Percentiles rank a stretch among this genome's conserved stretches.
These are phyloP conservation scores for Euryodendron excelsum DNA, from an alignment of 148 eudicot species.

Conservation along the genomic window DNA sequence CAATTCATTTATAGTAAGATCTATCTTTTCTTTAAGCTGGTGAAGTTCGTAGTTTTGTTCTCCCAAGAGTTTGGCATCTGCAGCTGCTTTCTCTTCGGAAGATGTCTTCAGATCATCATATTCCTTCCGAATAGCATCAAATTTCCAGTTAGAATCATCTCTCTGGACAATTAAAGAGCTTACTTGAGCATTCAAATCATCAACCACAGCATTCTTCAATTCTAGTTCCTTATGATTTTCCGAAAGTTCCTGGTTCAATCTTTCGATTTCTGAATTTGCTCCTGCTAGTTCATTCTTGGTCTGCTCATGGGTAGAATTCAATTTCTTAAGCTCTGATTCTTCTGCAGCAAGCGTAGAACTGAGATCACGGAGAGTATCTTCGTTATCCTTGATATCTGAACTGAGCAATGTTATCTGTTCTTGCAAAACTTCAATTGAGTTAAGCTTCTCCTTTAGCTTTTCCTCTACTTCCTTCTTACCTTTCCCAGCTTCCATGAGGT, in stretches of 20 bases:
- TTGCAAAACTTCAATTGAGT: slow-evolving; percentile 49
- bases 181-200: slow-evolving; percentile 44
- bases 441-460: slow-evolving; percentile 61
- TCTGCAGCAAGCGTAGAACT: slow-evolving; percentile 47
- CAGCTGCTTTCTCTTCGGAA: slow-evolving; percentile 45
- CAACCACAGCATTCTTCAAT: slow-evolving; percentile 41
- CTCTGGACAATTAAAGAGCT: slow-evolving; percentile 42
- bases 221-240: slow-evolving; percentile 46
- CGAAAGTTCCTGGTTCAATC: slow-evolving; percentile 42
- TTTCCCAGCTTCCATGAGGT: slow-evolving; percentile 41
- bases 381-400: slow-evolving; percentile 66
- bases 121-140: slow-evolving; percentile 38
- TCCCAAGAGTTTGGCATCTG: slow-evolving; percentile 52
- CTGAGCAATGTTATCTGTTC: slow-evolving; percentile 52
- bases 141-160: slow-evolving; percentile 38
- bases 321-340: slow-evolving; percentile 43
- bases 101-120: slow-evolving; percentile 44
- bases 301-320: slow-evolving; percentile 37
- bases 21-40: slow-evolving; percentile 48
- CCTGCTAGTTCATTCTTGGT: slow-evolving; percentile 39
- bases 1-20: slow-evolving; percentile 29
- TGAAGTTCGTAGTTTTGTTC: slow-evolving; percentile 44
- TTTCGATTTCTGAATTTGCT: slow-evolving; percentile 37
- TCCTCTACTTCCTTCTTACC: slow-evolving; percentile 53
- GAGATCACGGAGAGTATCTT: slow-evolving; percentile 40